Evolutionary conservation across 306 rosid species (phyloP), one percentile per base, ranked within the genome.

Genomic region (Trifolium repens): DNA sequence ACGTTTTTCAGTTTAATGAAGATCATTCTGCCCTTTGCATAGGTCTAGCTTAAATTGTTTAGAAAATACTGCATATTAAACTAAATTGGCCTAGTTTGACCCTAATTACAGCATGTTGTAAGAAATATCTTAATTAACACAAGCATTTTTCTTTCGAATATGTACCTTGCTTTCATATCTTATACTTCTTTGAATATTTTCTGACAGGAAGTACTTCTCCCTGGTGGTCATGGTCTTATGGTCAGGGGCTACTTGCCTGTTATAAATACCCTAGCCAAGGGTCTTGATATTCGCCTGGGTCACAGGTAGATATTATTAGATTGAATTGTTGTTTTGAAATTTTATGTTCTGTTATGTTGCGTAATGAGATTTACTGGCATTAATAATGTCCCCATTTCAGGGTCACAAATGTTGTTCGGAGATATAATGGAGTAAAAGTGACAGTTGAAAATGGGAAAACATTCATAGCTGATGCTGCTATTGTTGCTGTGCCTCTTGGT

Each of bases 211-310:
- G 97, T 80, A 50, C 84, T 96, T 65, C 96, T 92, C 72, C 98
- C 99, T 81, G 99, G 99, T 76, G 99, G 99, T 66, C 99, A 96
- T 69, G 99, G 99, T 67, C 96, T 96, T 30, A 96, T 96, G 99
- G 93, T 92, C 60, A 84, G 98, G 79, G 99, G 98, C n/a, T 96
- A 96, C 81, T 82, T 91, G 71, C 99, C 99, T 64, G 97, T 96
- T 54, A 87, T 96, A 71, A 89, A 90, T 84, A 92, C 97, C 47
- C 91, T 96, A 16, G 99, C 98, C 54, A 96, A 90, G 84, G 98
- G 99, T 80, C 90, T 96, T 35, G 98, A 96, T 79, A 87, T 96
- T 59, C 99, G 92, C 40, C 81, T 96, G 71, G 84, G 89, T 46
- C 99, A 92, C 79, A 92, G 96, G 99, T 96, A 75, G 26, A 59